Evolutionary conservation across 306 rosid species (phyloP).

Genomic region (Carpinus viminea): DNA sequence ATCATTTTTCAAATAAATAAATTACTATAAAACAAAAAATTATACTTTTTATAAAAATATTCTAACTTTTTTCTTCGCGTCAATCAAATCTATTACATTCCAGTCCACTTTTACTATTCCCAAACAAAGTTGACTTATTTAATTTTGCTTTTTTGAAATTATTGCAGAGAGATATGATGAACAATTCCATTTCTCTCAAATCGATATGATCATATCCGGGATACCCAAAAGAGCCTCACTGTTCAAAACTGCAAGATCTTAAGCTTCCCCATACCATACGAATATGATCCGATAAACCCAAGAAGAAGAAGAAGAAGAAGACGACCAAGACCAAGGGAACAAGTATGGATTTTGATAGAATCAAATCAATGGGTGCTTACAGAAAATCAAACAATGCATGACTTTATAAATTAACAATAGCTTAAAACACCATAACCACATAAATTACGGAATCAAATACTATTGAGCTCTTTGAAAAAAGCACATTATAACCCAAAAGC

Average conservation of each 20-base stretch:
- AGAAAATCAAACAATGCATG: slow-evolving; percentile 17
- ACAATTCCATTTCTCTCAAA: not conserved
- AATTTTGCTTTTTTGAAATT: too few species aligned
- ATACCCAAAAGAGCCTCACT: not conserved
- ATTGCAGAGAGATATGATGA: not conserved
- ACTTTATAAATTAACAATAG: not conserved
- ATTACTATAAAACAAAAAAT: too few species aligned
- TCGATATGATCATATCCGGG: not conserved
- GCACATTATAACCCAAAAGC: slow-evolving; percentile 12
- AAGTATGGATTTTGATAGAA: slow-evolving; percentile 10
- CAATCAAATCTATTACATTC: too few species aligned
- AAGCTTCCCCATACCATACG: not conserved
- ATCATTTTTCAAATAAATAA: too few species aligned
- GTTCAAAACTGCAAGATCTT: not conserved
- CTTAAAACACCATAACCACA: not conserved
- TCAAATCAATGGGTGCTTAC: slow-evolving; percentile 22
- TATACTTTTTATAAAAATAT: too few species aligned
- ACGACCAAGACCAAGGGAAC: not conserved
- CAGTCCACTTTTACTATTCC: too few species aligned
- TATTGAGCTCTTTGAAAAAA: slow-evolving; percentile 23
- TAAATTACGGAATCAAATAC: slow-evolving; percentile 34
- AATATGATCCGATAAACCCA: not conserved
- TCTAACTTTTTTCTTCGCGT: too few species aligned
- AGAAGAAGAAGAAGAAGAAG: not conserved
- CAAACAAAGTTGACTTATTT: too few species aligned